Evolutionary conservation across 192 early-diverging fungal genomes (phyloP), one percentile per base, ranked within the genome.

Genomic region (Gorgonomyces haynaldii): DNA sequence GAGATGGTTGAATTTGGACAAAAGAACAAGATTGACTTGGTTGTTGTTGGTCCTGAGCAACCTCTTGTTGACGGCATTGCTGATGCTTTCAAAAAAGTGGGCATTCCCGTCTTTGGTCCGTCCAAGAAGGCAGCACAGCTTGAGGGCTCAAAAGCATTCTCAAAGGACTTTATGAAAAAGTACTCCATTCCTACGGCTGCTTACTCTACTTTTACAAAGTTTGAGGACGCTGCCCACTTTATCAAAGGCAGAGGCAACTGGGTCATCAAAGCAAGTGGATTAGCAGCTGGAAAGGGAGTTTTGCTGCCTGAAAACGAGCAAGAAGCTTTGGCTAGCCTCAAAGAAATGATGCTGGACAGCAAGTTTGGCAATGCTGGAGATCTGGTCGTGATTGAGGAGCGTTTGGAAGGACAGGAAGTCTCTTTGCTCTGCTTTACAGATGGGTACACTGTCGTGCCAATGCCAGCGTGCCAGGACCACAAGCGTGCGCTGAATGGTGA

Each of bases 231-330:
- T 24, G 66, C 76, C 31, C 52, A 43, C 25, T 90, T 83, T 61
- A 53, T 93, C 13, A 50, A 75, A 50, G 54, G 55, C 12, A 73
- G 78, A 37, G 41, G 53, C 51, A 69, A 82, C 28, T 74, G 88
- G 38, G 91, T 95, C 27, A 84, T 94, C 66, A 94, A 94, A 72
- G 96, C 96, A 27, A 92, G 89, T 29, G 96, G 96, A 30, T 73
- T 98, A 32, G 96, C 96, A 23, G 96, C 88, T 27, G 96, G 93
- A 42, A 98, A 98, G 70, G 96, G 96, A 23, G 96, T 98, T 3
- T 56, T 96, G 42, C 77, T 98, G 35, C 96, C 96, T 3, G 68
- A 72, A 21, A 83, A 77, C 26, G 79, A 81, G 54, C 74, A 81
- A 38, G 96, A 98, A 55, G 91, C 90, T 17, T 57, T 91, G 26